Percentiles rank a stretch among this genome's conserved stretches.
Evolutionary conservation across 2,329 filamentous ascomycete genomes (phyloP).

Genomic region (Catunica adiposa): DNA sequence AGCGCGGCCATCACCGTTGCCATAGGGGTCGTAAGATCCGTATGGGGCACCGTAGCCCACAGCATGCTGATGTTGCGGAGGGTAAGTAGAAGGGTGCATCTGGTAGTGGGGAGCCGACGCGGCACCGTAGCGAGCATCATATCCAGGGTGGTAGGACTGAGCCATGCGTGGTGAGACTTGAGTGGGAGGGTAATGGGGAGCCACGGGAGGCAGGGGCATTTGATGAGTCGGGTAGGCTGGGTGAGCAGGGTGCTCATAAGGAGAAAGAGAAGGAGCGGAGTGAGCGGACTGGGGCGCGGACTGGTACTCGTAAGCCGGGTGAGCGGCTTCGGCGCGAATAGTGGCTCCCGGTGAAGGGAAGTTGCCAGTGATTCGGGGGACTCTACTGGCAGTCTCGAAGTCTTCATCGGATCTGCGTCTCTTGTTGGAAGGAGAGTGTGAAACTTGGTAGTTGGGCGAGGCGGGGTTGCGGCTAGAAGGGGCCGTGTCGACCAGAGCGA

Average conservation of each 20-base stretch:
- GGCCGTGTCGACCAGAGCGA: not conserved
- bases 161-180: too few species aligned
- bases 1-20: slow-evolving; percentile 31
- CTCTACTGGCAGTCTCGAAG: not conserved
- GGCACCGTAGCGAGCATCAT: too few species aligned
- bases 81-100: not conserved
- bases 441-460: not conserved
- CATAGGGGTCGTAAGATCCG: slow-evolving; percentile 23
- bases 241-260: not conserved
- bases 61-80: slow-evolving; percentile 19
- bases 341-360: not conserved
- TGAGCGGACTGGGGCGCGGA: not conserved
- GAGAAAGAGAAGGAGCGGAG: not conserved
- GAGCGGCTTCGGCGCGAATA: not conserved
- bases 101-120: too few species aligned
- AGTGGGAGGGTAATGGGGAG: not conserved
- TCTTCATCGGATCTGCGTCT: not conserved
- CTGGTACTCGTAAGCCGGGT: not conserved
- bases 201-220: not conserved
- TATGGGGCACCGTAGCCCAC: slow-evolving; percentile 27
- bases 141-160: too few species aligned
- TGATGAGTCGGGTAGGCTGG: not conserved
- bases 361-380: not conserved
- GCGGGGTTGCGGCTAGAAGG: not conserved
- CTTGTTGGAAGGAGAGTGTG: not conserved